Evolutionary conservation across 2,329 filamentous ascomycete genomes (phyloP).

Genomic region (Aspergillus brasiliensis): DNA sequence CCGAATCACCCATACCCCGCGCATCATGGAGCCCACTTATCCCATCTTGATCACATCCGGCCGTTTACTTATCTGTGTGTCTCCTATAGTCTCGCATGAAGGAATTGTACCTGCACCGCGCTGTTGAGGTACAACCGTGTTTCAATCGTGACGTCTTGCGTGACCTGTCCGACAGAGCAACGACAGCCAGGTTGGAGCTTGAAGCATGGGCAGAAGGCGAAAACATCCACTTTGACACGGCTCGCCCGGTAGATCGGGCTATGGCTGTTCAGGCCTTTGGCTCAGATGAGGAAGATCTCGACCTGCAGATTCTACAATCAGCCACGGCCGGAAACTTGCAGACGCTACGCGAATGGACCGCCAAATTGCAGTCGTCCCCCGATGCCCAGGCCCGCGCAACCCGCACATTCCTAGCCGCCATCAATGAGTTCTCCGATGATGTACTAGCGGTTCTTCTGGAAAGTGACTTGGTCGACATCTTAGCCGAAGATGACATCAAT

Average conservation of each 20-base stretch:
- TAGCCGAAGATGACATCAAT: constrained; percentile 95
- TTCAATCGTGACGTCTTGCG: constrained; percentile 98
- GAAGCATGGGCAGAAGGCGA: constrained; percentile 97
- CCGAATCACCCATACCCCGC: constrained; percentile 22
- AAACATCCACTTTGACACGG: constrained; percentile 76
- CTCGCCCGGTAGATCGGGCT: constrained; percentile 42
- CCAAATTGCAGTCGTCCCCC: constrained; percentile 64
- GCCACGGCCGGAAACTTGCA: constrained; percentile 79
- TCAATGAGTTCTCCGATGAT: constrained; percentile 78
- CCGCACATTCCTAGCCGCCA: constrained; percentile 83
- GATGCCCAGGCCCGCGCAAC: constrained; percentile 77
- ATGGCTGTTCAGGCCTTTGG: constrained; percentile 50
- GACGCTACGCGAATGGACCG: constrained; percentile 77
- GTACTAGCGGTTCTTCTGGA: constrained; percentile 76
- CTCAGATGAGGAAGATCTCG: constrained; percentile 85
- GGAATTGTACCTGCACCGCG: constrained; percentile 91
- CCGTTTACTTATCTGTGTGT: constrained; percentile 34
- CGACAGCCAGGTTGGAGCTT: constrained; percentile 90
- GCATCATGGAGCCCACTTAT: neutral
- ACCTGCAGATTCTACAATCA: constrained; percentile 81
- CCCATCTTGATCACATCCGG: neutral
- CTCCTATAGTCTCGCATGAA: constrained; percentile 79
- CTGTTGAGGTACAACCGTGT: constrained; percentile 95
- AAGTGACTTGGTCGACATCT: constrained; percentile 82
- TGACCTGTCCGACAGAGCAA: constrained; percentile 93